Base-by-base conservation (phyloP, 2,329 filamentous ascomycete genomes). In the Diplodia corticola region DNA sequence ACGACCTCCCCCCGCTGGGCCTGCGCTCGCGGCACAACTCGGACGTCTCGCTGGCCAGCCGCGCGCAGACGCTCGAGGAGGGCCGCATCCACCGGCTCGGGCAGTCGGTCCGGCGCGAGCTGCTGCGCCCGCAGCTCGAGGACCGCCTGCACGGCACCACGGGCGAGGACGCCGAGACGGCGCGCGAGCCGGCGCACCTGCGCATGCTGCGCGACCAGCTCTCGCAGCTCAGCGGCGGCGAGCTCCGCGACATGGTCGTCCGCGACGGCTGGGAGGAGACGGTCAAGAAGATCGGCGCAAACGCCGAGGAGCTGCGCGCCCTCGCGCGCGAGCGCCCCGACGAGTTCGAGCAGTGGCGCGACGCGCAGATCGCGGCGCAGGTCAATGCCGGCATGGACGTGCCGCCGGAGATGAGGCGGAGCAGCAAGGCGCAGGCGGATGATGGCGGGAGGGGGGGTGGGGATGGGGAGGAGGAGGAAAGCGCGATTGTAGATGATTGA, bases 51-150 rank as follows among this genome's bases (percentile, higher is more conserved):
- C 82, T 91, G 10, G 87, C 88, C 51, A 85, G 86, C 3, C 86
- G 86, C 60, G 86, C 86, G 24, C 84, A 89, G 67, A 84, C 85
- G 0, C 83, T 87, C 53, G 89, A 91, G 79, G 89, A 91, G 83
- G 89, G 89, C 35, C 86, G 86, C 35, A 84, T 91, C 70, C 89
- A 90, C 72, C 86, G 89, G 28, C 83, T 91, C 44, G 87, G 88
- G 33, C 88, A 91, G 71, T 83, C 85, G 69, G 80, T 91, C 51
- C 86, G 88, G 22, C 86, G 88, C 49, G 86, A 89, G 67, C 82
- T 91, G 44, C 79, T 90, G 50, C 80, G 81, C 17, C 80, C 83
- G 3, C 79, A 82, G 3, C 35, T 54, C 2, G 17, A 46, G 13
- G 51, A 64, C 10, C 24, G 24, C 2, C 3, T 55, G 24, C 49